phyloP scores from a whole-genome alignment of 2,329 filamentous ascomycete species.

The Colletotrichum simmondsii region DNA sequence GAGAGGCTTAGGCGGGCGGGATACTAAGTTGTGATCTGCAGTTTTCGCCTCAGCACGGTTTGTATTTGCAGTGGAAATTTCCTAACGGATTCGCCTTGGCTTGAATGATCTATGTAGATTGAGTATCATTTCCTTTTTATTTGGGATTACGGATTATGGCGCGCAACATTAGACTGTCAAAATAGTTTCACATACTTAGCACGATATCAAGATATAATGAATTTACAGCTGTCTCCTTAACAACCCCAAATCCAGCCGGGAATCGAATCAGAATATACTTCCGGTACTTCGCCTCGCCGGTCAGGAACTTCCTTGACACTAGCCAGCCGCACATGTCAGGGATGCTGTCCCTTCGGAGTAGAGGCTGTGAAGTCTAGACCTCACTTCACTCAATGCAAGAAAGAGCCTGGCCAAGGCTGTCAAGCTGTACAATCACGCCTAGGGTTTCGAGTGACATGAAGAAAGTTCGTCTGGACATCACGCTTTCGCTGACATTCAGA shows the following conservation, averaged over 20 bases:
- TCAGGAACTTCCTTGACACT: neutral
- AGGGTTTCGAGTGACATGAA: neutral
- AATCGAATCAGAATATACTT: neutral
- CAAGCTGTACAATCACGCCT: too few relatives aligned
- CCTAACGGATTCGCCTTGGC: neutral
- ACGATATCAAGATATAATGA: neutral
- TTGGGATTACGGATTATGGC: neutral
- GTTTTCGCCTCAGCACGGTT: neutral
- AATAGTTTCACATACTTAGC: neutral
- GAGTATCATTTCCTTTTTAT: neutral
- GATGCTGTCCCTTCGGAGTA: neutral
- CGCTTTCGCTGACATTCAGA: too few relatives aligned
- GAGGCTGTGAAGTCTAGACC: neutral
- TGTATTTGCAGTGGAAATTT: neutral
- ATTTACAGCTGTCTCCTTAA: neutral
- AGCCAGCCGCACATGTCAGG: neutral
- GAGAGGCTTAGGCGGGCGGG: slow-evolving; percentile 11
- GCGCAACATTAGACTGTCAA: neutral
- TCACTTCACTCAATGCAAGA: neutral
- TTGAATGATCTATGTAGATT: neutral
- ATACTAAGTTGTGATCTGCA: neutral
- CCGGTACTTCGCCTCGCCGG: neutral
- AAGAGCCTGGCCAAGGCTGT: neutral
- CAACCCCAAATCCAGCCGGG: neutral
- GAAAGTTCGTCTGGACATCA: neutral